phyloP scores from a whole-genome alignment of 345 rosid genomes.

The Carallia brachiata region DNA sequence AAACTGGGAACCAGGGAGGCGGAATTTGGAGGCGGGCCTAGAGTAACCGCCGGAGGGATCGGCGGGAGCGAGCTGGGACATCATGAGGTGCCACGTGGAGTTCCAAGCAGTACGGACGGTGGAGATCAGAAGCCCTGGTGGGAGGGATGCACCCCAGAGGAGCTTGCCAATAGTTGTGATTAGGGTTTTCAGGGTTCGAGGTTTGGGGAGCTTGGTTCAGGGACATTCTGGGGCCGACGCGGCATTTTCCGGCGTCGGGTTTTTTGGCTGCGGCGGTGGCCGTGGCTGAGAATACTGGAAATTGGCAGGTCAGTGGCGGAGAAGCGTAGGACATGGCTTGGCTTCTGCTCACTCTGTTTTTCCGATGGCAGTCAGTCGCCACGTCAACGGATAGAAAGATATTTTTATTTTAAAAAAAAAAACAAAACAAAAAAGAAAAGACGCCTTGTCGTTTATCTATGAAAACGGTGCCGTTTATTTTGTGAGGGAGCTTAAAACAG shows the following conservation, averaged over 20 bases:
- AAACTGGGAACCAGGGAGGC: conserved; percentile 36
- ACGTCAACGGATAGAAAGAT: not conserved
- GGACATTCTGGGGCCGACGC: conserved; percentile 42
- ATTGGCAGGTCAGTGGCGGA: conserved; percentile 25
- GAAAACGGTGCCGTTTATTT: too few species aligned
- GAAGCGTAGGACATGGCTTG: conserved; percentile 32
- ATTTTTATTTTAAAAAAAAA: too few species aligned
- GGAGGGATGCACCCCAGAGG: conserved; percentile 89
- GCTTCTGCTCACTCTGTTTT: not conserved
- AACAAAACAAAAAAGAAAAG: too few species aligned
- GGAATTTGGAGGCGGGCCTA: conserved; percentile 71
- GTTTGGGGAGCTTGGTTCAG: conserved; percentile 10
- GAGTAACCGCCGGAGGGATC: conserved; percentile 78
- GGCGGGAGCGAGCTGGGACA: conserved; percentile 91
- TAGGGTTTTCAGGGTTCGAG: conserved; percentile 23
- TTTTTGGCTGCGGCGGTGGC: not conserved
- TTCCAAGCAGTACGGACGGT: conserved; percentile 72
- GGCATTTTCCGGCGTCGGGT: conserved; percentile 13
- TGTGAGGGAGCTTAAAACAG: too few species aligned
- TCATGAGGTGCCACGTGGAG: conserved; percentile 80
- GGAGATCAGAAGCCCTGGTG: conserved; percentile 83
- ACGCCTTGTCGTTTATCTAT: too few species aligned
- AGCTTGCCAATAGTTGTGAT: conserved; percentile 53
- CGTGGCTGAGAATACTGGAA: conserved; percentile 2
- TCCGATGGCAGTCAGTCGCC: not conserved